Percentiles rank a stretch among this genome's conserved stretches.
These are phyloP conservation scores for Backusella psychrophila DNA, from an alignment of 192 early-diverging fungal species.

Conservation along the genomic window DNA sequence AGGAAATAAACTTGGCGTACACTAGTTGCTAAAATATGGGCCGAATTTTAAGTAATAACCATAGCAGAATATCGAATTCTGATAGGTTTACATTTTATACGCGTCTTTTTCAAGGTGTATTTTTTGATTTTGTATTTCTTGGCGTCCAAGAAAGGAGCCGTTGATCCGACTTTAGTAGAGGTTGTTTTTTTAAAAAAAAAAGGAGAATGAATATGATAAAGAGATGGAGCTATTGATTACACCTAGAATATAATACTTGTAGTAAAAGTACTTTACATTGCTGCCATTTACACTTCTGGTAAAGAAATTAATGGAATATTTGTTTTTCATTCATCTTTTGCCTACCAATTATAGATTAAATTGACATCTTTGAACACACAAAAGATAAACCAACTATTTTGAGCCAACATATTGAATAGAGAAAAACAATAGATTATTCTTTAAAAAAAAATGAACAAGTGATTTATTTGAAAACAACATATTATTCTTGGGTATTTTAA, in stretches of 20 bases:
- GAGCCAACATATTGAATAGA: neutral
- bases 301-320: neutral
- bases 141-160: neutral
- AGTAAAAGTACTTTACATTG: neutral
- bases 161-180: neutral
- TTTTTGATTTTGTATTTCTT: neutral
- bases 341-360: neutral
- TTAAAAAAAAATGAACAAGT: neutral
- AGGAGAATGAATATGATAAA: neutral
- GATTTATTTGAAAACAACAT: neutral
- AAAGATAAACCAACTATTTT: neutral
- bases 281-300: neutral
- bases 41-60: neutral
- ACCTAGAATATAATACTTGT: too few relatives aligned
- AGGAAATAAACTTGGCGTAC: neutral
- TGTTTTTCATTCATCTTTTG: neutral
- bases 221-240: neutral
- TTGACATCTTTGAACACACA: neutral
- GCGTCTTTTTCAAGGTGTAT: neutral
- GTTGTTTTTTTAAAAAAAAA: too few relatives aligned
- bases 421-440: neutral
- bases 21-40: neutral
- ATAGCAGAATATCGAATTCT: neutral
- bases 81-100: neutral
- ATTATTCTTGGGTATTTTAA: conserved; percentile 1